Evolutionary conservation across 495 filamentous ascomycete species (phyloP).

Genomic region (Xylaria castorea): DNA sequence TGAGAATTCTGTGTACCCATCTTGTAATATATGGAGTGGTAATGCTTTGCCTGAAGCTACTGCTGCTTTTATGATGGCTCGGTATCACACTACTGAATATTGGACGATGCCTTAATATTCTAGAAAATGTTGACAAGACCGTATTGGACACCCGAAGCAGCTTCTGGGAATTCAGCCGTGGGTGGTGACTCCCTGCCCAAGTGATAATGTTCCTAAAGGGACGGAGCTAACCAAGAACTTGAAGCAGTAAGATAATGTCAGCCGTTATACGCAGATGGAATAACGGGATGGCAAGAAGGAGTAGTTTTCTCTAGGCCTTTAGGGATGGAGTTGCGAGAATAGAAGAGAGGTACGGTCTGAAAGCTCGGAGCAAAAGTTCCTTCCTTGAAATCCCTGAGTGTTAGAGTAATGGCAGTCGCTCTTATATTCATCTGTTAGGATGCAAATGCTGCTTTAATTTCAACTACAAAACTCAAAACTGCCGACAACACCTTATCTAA

Average conservation of each 20-base stretch:
- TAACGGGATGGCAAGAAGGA: background rate
- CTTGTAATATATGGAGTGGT: background rate
- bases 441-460: background rate
- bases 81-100: background rate
- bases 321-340: background rate
- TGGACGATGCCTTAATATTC: no score
- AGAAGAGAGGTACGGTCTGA: background rate
- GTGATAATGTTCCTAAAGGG: background rate
- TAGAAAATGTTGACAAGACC: background rate
- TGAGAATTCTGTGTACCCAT: background rate
- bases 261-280: background rate
- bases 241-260: background rate
- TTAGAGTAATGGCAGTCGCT: background rate
- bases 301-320: background rate
- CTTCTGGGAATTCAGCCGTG: background rate
- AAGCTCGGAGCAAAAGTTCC: background rate
- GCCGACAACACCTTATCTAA: background rate
- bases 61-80: background rate
- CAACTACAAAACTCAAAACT: background rate
- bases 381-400: background rate
- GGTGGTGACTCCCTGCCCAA: background rate
- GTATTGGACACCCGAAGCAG: background rate
- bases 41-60: background rate
- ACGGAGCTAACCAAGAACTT: background rate
- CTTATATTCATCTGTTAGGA: no score